phyloP scores from a whole-genome alignment of 2,329 filamentous ascomycete species.

The Pseudogymnoascus sp. region DNA sequence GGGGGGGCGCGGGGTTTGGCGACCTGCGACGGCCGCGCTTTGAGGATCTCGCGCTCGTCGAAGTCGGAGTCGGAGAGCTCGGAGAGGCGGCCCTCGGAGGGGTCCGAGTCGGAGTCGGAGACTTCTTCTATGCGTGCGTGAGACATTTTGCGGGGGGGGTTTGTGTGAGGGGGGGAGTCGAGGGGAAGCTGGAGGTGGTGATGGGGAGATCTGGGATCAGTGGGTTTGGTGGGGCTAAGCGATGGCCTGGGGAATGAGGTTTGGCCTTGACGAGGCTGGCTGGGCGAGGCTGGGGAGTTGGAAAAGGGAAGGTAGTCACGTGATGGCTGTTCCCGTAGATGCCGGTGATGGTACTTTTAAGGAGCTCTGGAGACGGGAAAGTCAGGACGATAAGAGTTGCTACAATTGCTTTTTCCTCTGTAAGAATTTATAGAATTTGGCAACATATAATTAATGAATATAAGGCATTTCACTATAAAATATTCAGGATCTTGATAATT shows the following conservation, averaged over 20 bases:
- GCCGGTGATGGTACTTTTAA: neutral
- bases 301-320: neutral
- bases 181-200: neutral
- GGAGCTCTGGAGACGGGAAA: neutral
- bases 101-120: constrained; percentile 72
- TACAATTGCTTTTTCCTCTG: neutral
- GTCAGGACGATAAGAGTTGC: neutral
- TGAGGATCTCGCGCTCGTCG: constrained; percentile 38
- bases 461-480: neutral
- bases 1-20: constrained; percentile 25
- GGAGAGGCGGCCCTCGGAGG: constrained; percentile 74
- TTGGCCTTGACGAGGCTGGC: neutral
- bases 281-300: neutral
- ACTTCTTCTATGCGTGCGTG: constrained; percentile 90
- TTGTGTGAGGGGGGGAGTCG: constrained; percentile 10
- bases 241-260: neutral
- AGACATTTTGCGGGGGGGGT: constrained; percentile 50
- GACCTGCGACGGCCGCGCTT: constrained; percentile 21
- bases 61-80: constrained; percentile 48
- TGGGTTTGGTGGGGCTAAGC: constrained; percentile 6
- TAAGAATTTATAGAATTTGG: neutral
- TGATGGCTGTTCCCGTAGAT: neutral
- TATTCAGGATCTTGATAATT: neutral
- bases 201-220: constrained; percentile 9
- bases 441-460: neutral